Evolutionary conservation across 169 alveolate genomes (phyloP), one percentile per base, ranked within the genome.

Genomic region (Babesia microti): DNA sequence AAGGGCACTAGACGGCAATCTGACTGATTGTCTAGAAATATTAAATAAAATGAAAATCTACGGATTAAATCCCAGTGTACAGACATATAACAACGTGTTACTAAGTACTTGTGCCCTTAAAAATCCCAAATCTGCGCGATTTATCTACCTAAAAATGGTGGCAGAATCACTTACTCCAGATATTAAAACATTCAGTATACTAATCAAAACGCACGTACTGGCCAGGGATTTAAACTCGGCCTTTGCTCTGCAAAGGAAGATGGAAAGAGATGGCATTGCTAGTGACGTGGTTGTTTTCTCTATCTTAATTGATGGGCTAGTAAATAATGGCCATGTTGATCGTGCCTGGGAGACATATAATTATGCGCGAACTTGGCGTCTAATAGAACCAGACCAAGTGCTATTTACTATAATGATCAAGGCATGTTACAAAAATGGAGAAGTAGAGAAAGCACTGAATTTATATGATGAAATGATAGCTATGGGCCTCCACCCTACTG

Each of bases 361-460:
- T 46, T 59, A 68, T 41, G 50, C 73, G 21, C 57, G 88, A 4
- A 84, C 74, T 0, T 84, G 88, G 85, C 59, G 81, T 29, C 51
- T 63, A 26, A 71, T 81, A 0, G 73, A 73, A 27, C 92, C 92
- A 0, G 88, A 84, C 48, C 88, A 71, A 34, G 78, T 69, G 3
- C 51, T 84, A 11, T 81, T 79, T 36, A 78, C 89, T n/a, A 78
- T 68, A 17, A 78, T 84, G 89, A 81, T 84, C 34, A 84, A 79
- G 35, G 81, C 81, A 1, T 70, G 84, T 29, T 63, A 61, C 1
- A 17, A 34, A 21, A 55, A 50, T 3, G 41, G 45, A 5, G 87
- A 84, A 35, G 85, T 87, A 0, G 89, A 84, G 36, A 72, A 72
- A 41, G 88, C 89, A 6, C 41, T 81, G 47, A 63, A 54, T 19